Percentiles rank a stretch among this genome's conserved stretches.
Conservation (phyloP, 2,329 filamentous ascomycete genomes). For the Penicillium italicum region DNA sequence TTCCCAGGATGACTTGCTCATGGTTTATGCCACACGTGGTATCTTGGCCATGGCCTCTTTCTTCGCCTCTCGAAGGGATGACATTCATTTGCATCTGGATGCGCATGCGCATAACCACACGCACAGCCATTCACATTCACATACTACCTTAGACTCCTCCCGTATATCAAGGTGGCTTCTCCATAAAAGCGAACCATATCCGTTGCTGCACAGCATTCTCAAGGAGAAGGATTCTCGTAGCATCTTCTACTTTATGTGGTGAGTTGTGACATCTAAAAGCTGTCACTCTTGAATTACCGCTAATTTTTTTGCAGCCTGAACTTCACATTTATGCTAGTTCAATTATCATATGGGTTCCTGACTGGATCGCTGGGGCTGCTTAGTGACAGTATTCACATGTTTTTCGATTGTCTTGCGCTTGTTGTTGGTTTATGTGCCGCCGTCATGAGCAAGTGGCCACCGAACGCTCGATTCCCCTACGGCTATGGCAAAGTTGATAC, state of each 20-base stretch:
- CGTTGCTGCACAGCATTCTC: slow-evolving; percentile 79
- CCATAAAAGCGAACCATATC: slow-evolving; percentile 65
- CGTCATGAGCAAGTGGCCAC: slow-evolving; percentile 95
- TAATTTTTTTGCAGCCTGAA: slow-evolving; percentile 64
- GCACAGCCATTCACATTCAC: slow-evolving; percentile 24
- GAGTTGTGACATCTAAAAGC: slow-evolving; percentile 33
- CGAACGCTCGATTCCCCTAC: slow-evolving; percentile 83
- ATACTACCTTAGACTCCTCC: slow-evolving; percentile 53
- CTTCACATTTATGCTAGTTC: slow-evolving; percentile 89
- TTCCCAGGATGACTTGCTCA: slow-evolving; percentile 24
- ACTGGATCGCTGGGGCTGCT: slow-evolving; percentile 93
- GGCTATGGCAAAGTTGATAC: slow-evolving; percentile 97
- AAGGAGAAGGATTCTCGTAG: slow-evolving; percentile 87
- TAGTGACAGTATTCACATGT: slow-evolving; percentile 98
- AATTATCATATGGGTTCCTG: slow-evolving; percentile 88
- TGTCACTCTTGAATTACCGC: slow-evolving; percentile 3
- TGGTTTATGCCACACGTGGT: slow-evolving; percentile 28
- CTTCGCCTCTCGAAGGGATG: slow-evolving; percentile 34
- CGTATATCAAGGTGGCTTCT: slow-evolving; percentile 69
- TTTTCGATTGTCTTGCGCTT: slow-evolving; percentile 93
- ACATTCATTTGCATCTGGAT: slow-evolving; percentile 25
- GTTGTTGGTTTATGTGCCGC: slow-evolving; percentile 86
- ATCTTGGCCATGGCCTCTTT: slow-evolving; percentile 31
- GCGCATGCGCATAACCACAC: slow-evolving; percentile 33
- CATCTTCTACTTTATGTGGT: slow-evolving; percentile 97